Evolutionary conservation across 192 early-diverging fungal species (phyloP).

Genomic region (Podila epigama): DNA sequence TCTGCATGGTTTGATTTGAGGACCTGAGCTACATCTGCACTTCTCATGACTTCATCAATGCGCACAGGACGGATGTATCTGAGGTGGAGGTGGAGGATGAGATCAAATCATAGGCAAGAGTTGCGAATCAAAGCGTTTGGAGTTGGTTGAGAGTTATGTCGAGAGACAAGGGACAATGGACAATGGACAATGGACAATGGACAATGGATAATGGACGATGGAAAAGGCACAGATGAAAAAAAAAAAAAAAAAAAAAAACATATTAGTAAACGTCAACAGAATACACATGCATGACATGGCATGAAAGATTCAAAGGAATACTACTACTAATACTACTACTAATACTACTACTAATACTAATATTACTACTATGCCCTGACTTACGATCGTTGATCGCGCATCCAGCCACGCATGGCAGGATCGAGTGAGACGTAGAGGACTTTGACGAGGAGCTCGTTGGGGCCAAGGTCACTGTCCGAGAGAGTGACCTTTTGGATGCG

Average conservation of each 20-base stretch:
- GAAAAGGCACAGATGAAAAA: neutral
- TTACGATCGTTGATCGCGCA: constrained; percentile 54
- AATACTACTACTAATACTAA: no score
- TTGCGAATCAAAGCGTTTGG: no score
- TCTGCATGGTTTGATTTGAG: constrained; percentile 45
- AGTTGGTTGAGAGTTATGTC: no score
- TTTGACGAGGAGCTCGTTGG: constrained; percentile 51
- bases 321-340: no score
- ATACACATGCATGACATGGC: no score
- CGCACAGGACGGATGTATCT: constrained; percentile 53
- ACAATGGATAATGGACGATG: neutral
- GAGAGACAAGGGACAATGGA: no score
- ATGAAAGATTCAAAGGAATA: no score
- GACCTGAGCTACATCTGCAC: constrained; percentile 44
- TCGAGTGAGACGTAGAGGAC: constrained; percentile 57
- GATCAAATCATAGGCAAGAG: neutral
- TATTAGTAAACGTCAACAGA: neutral
- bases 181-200: no score
- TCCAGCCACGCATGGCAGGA: constrained; percentile 60
- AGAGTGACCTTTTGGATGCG: constrained; percentile 36
- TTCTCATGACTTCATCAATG: constrained; percentile 55
- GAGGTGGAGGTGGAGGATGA: neutral
- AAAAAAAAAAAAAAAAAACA: neutral
- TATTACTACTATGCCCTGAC: no score
- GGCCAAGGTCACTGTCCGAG: constrained; percentile 29